Evolutionary conservation across 106 monocot genomes (phyloP).

Genomic region (Dioscorea alata): DNA sequence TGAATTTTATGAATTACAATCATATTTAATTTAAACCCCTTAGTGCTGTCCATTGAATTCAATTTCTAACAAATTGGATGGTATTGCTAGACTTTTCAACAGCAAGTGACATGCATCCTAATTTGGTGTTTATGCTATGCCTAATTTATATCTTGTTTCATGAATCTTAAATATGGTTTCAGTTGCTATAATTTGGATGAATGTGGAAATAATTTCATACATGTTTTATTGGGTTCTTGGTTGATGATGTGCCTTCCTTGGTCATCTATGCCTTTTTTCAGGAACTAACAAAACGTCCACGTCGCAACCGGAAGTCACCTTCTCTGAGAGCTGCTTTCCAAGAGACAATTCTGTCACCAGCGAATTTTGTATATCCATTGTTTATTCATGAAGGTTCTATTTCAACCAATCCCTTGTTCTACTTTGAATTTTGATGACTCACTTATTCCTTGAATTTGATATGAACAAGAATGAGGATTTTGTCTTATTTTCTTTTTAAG

Average conservation of each 20-base stretch:
- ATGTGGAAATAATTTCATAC: no score
- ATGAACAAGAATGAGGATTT: neutral
- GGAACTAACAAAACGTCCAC: conserved; percentile 70
- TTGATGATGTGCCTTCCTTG: conserved; percentile 1
- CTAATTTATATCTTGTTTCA: neutral
- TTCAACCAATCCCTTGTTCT: neutral
- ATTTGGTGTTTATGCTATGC: neutral
- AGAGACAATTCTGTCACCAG: conserved; percentile 68
- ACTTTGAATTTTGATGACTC: neutral
- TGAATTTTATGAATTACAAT: no score
- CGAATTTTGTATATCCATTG: conserved; percentile 87
- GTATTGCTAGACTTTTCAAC: no score
- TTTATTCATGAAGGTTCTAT: conserved; percentile 95
- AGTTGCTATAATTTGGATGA: no score
- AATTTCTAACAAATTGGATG: no score
- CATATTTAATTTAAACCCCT: no score
- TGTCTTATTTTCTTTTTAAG: neutral
- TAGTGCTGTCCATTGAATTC: no score
- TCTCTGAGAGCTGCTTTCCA: conserved; percentile 76
- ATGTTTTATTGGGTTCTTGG: neutral
- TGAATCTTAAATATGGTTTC: neutral
- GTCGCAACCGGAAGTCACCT: conserved; percentile 79
- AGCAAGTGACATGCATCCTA: no score
- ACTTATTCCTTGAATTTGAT: neutral
- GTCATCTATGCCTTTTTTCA: conserved; percentile 9